These are phyloP conservation scores for Ambrosia trifida DNA, from an alignment of 129 eudicot genomes.

Conservation along the genomic window DNA sequence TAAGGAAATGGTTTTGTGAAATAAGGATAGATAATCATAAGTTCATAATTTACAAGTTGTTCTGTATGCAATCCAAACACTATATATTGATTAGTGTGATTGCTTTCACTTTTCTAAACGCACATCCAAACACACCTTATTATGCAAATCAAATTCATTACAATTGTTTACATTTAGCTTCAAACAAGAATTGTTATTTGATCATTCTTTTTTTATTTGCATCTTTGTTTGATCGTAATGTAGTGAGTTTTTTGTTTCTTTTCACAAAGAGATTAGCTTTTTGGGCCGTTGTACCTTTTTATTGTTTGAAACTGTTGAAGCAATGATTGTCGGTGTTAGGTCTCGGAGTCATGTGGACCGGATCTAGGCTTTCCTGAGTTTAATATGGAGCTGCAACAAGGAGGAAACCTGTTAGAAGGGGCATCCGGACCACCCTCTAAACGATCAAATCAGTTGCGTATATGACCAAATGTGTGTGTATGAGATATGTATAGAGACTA, in stretches of 20 bases:
- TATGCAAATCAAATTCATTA: neutral
- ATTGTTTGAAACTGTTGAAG: neutral
- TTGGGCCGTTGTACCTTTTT: neutral
- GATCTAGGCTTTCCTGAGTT: too few species aligned
- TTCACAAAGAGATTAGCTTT: neutral
- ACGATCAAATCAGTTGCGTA: too few species aligned
- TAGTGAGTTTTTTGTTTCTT: neutral
- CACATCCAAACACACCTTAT: neutral
- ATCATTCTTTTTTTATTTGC: neutral
- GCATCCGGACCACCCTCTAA: too few species aligned
- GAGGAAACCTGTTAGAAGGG: too few species aligned
- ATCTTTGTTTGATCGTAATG: neutral
- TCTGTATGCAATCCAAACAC: neutral
- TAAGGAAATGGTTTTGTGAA: neutral
- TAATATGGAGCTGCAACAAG: too few species aligned
- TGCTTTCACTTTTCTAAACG: neutral
- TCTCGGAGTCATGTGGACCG: too few species aligned
- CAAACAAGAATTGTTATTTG: neutral
- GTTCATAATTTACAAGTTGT: too few species aligned
- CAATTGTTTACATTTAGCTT: neutral
- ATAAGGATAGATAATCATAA: conserved; percentile 5
- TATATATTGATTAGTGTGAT: neutral
- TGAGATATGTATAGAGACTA: too few species aligned
- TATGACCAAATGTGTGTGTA: too few species aligned
- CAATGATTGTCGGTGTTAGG: too few species aligned